These are phyloP conservation scores for Lasiodiplodia gonubiensis DNA, from an alignment of 2,329 filamentous ascomycete species.

Conservation along the genomic window DNA sequence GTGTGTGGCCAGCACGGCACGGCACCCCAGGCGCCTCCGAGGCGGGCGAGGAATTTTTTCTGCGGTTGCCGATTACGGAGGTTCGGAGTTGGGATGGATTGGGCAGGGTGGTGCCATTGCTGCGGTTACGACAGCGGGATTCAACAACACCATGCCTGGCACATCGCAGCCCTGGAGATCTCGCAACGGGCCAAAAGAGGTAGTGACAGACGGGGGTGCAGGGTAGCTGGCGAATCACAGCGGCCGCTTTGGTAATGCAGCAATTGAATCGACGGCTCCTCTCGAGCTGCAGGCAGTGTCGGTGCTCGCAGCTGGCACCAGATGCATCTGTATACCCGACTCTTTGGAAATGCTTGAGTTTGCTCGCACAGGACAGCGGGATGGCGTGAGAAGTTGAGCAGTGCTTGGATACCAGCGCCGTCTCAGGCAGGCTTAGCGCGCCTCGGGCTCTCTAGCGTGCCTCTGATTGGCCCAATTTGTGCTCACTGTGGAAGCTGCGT, in stretches of 20 bases:
- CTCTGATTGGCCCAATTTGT: constrained; percentile 13
- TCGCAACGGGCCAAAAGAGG: neutral
- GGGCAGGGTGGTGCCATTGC: neutral
- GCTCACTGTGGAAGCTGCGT: neutral
- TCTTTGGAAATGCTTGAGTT: neutral
- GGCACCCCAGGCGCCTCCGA: constrained; percentile 1
- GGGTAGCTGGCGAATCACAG: constrained; percentile 17
- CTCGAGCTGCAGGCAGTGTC: neutral
- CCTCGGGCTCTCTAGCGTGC: constrained; percentile 16
- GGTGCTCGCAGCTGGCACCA: neutral
- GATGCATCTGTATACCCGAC: neutral
- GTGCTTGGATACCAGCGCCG: constrained; percentile 3
- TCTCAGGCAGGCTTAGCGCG: constrained; percentile 20
- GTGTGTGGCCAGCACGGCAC: neutral
- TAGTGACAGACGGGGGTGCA: neutral
- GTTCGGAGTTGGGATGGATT: neutral
- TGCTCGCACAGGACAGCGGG: neutral
- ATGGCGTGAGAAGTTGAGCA: constrained; percentile 18
- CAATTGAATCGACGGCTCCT: constrained; percentile 6
- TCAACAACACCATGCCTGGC: neutral
- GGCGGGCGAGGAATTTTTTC: constrained; percentile 2
- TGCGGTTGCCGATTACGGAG: constrained; percentile 18
- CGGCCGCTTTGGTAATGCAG: constrained; percentile 11
- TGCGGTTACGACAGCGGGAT: neutral
- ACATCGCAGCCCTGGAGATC: neutral